phyloP scores from a whole-genome alignment of 108 stramenopile species.

The Skeletonema marinoi region DNA sequence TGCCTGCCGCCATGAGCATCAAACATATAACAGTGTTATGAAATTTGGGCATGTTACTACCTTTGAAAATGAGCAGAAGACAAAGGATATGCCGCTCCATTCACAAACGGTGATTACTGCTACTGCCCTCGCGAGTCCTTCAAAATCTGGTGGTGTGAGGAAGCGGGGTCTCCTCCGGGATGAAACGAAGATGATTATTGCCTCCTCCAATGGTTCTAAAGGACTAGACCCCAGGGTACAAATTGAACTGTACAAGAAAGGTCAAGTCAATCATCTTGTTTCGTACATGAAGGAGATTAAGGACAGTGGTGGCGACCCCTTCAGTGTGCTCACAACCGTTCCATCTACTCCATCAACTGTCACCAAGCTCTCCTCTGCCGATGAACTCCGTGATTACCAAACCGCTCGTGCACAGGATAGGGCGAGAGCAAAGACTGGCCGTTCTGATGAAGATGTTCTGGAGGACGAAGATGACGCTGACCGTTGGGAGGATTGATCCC shows the following conservation, averaged over 20 bases:
- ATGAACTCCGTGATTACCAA: not conserved
- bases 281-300: not conserved
- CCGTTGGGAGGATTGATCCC: no score
- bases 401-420: not conserved
- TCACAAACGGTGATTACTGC: not conserved
- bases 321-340: not conserved
- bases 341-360: not conserved
- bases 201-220: no score
- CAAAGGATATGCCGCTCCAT: not conserved
- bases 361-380: not conserved
- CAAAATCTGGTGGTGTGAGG: not conserved
- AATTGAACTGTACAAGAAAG: not conserved
- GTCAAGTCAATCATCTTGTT: not conserved
- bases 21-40: not conserved
- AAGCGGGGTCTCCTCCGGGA: not conserved
- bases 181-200: not conserved
- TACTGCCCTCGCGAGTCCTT: not conserved
- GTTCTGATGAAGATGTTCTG: not conserved
- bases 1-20: not conserved
- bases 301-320: not conserved
- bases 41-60: not conserved
- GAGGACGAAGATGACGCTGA: not conserved
- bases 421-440: not conserved
- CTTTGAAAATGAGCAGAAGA: not conserved
- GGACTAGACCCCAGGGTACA: no score